Base-by-base conservation (phyloP, 495 filamentous ascomycete genomes). In the Usnea hakonensis region DNA sequence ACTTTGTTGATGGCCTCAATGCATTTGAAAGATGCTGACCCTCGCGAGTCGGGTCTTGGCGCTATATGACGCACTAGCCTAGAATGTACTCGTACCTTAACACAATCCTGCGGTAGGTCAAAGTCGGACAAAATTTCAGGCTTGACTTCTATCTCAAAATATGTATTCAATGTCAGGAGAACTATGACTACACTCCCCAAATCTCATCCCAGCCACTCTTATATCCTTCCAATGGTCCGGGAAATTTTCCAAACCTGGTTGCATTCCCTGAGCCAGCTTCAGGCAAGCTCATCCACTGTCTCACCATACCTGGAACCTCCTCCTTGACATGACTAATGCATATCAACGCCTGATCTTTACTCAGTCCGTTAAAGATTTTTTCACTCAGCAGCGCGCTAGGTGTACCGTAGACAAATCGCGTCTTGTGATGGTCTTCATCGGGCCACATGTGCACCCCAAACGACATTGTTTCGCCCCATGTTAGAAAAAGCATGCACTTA, bases 321-420 rank as follows among this genome's bases (percentile, higher is more conserved):
- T 95, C 90, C 55, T 83, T 82, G n/a, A 90, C 80, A 74, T 97
- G 93, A 66, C 90, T 93, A 57, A 97, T 90, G 44, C 90, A 85
- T 17, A 97, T 79, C 62, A 97, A 74, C 1, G 90, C 90, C 71
- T 96, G 92, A 17, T 83, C 68, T 5, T 85, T 77, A 2, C 76
- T 76, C 43, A 95, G 72, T 0, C 70, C 58, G 40, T 69, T 72
- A 0, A 73, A 66, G 4, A 73, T 65, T 4, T 77, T 69, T 65
- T 58, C 28, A 28, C 21, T 52, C 21, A 61, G 58, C 23, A 55
- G 17, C 35, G 17, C 23, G 1, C 50, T 30, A 3, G 44, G 19
- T 8, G 36, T 26, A 37, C 44, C 21, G 5, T 55, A 30, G 8
- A 61, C 50, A 7, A 33, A 55, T 57, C 50, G 28, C 32, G 32